Base-by-base conservation (phyloP, 192 early-diverging fungal species). In the Dimargaris xerosporica region DNA sequence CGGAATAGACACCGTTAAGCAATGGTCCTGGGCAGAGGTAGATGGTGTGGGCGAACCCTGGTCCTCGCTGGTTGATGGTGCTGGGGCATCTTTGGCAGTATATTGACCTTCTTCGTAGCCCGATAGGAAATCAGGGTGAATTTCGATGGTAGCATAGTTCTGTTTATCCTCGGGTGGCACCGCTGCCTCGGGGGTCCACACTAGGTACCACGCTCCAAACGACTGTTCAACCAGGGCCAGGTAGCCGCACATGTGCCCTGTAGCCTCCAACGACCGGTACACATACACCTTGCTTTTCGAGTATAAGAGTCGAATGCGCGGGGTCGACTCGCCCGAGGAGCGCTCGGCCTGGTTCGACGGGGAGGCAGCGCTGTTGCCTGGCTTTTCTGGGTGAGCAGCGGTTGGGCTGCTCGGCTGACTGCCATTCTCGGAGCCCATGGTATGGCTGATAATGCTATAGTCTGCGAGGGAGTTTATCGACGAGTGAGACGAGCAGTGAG, bases 261-360 rank as follows among this genome's bases (percentile, higher is more conserved):
- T 75, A 62, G 65, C 73, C 67, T 82, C 71, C 13, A 69, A 63
- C 13, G 81, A 78, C 11, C 82, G 83, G 53, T 88, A 82, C 60
- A 88, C 77, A 62, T 78, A 88, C 9, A 88, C 86, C 43, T 86
- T 88, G 63, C 82, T 78, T 61, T 80, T 80, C 1, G 80, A 81
- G 55, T 79, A 85, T 26, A 88, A 68, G n/a, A 88, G 66, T 68
- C 64, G 69, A 30, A 78, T 50, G 17, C 47, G 47, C 19, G 47
- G 47, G 4, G 47, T 50, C n/a, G n/a, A n/a, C n/a, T n/a, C n/a
- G n/a, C n/a, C n/a, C n/a, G n/a, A n/a, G n/a, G n/a, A n/a, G n/a
- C n/a, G n/a, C n/a, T n/a, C n/a, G n/a, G n/a, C n/a, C n/a, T n/a
- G n/a, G n/a, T n/a, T n/a, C n/a, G n/a, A n/a, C n/a, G n/a, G n/a